Evolutionary conservation across 1,284 basidiomycete species (phyloP).

Genomic region (Paramarasmius palmivorus): DNA sequence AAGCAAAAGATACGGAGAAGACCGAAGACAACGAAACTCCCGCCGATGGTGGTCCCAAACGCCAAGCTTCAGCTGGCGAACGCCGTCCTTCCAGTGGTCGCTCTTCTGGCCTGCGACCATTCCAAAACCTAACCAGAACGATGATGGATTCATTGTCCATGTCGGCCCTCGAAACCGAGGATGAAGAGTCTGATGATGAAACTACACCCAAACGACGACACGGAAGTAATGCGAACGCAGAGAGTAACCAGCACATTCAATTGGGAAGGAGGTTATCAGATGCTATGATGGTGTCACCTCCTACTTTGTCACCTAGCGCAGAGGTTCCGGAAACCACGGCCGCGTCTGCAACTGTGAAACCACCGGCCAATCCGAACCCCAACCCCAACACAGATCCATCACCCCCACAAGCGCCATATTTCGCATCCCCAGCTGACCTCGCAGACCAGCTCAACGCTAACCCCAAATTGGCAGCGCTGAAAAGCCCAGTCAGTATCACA

Average conservation of each 20-base stretch:
- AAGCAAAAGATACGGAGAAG: background rate
- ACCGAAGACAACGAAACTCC: background rate
- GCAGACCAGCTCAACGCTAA: slow-evolving; percentile 51
- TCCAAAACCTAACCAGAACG: slow-evolving; percentile 13
- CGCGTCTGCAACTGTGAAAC: background rate
- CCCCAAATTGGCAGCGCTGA: slow-evolving; percentile 53
- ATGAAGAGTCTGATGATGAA: slow-evolving; percentile 19
- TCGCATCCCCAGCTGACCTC: slow-evolving; percentile 44
- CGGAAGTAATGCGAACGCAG: background rate
- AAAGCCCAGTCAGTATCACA: slow-evolving; percentile 5
- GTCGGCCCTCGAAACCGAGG: slow-evolving; percentile 35
- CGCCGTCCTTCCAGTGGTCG: background rate
- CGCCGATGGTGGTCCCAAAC: background rate
- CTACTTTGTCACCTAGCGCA: slow-evolving; percentile 4
- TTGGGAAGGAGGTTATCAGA: slow-evolving; percentile 14
- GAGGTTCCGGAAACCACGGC: background rate
- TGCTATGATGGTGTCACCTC: slow-evolving; percentile 31
- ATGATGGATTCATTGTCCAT: slow-evolving; percentile 35
- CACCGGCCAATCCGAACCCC: background rate
- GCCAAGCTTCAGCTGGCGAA: background rate
- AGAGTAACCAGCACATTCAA: slow-evolving; percentile 4
- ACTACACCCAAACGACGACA: background rate
- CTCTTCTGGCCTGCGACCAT: slow-evolving; percentile 8
- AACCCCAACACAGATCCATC: background rate
- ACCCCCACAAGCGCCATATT: slow-evolving; percentile 24